Evolutionary conservation across 1,284 basidiomycete species (phyloP).

Genomic region (Tranzscheliella williamsii): DNA sequence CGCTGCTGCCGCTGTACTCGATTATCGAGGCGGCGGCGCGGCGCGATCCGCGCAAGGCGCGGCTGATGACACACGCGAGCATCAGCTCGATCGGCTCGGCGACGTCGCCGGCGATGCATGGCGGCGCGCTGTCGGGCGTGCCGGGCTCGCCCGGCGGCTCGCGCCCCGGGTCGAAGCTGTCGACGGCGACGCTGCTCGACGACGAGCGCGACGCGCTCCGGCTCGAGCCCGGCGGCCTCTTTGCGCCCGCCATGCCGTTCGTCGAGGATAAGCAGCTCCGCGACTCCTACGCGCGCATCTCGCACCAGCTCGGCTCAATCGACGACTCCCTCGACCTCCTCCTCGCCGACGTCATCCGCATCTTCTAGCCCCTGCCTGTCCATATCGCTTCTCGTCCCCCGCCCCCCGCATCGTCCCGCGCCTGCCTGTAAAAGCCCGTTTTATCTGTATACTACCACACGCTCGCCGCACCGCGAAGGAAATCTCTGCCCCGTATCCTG

Average conservation of each 20-base stretch:
- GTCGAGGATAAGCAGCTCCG: conserved; percentile 23
- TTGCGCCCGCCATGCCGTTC: conserved; percentile 33
- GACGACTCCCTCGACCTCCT: conserved; percentile 29
- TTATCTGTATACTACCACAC: too few relatives aligned
- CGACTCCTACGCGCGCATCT: conserved; percentile 28
- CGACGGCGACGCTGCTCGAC: conserved; percentile 2
- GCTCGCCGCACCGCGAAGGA: too few relatives aligned
- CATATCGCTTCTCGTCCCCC: too few relatives aligned
- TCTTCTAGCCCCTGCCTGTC: conserved; percentile 6
- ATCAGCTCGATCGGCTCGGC: conserved; percentile 11
- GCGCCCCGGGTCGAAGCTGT: conserved; percentile 17
- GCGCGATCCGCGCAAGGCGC: conserved; percentile 23
- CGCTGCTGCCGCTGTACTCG: conserved; percentile 46
- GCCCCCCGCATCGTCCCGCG: too few relatives aligned
- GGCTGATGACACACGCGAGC: conserved; percentile 19
- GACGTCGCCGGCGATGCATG: conserved; percentile 5
- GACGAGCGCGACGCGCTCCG: conserved; percentile 20
- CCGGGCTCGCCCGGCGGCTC: conserved; percentile 4
- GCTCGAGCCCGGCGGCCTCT: conserved; percentile 38
- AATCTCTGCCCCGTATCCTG: too few relatives aligned
- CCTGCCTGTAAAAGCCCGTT: too few relatives aligned
- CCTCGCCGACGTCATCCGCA: conserved; percentile 28
- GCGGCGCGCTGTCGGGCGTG: neutral
- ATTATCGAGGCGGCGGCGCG: conserved; percentile 50
- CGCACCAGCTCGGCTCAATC: conserved; percentile 21